Conservation (phyloP, 306 rosid genomes). For the Luffa aegyptiaca region DNA sequence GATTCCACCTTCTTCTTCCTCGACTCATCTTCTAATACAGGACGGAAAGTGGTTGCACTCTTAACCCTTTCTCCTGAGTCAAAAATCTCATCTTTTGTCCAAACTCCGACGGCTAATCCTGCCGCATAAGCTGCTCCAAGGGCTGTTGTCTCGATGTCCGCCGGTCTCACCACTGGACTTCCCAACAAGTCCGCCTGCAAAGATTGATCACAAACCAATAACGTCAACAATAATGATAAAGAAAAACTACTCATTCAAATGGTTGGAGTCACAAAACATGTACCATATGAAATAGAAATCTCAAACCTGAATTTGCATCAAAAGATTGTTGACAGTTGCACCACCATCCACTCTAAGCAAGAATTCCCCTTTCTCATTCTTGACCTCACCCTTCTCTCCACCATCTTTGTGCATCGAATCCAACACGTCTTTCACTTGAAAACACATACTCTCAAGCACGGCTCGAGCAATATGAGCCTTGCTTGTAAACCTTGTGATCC, state of each 20-base stretch:
- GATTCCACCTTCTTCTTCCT: slow-evolving; percentile 69
- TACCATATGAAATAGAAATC: not conserved
- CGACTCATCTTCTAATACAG: slow-evolving; percentile 28
- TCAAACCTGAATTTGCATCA: slow-evolving; percentile 93
- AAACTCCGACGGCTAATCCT: slow-evolving; percentile 73
- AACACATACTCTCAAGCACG: slow-evolving; percentile 85
- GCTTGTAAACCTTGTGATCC: slow-evolving; percentile 67
- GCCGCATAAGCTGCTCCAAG: slow-evolving; percentile 98
- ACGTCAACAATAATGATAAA: not conserved
- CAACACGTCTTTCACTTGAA: slow-evolving; percentile 81
- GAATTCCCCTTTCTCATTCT: slow-evolving; percentile 30
- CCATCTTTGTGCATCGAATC: slow-evolving; percentile 81
- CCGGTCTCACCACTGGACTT: slow-evolving; percentile 62
- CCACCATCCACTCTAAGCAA: slow-evolving; percentile 89
- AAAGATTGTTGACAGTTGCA: slow-evolving; percentile 60
- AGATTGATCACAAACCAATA: not conserved
- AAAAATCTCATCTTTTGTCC: slow-evolving; percentile 58
- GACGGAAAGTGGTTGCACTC: slow-evolving; percentile 31
- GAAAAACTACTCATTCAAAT: not conserved
- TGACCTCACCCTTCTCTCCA: slow-evolving; percentile 19
- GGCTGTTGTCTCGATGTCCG: slow-evolving; percentile 85
- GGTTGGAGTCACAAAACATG: not conserved
- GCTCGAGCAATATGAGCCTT: slow-evolving; percentile 87
- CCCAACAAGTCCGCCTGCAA: slow-evolving; percentile 74
- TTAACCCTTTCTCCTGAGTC: slow-evolving; percentile 28